Evolutionary conservation across 2,329 filamentous ascomycete genomes (phyloP).

Genomic region (Ophiostoma ips): DNA sequence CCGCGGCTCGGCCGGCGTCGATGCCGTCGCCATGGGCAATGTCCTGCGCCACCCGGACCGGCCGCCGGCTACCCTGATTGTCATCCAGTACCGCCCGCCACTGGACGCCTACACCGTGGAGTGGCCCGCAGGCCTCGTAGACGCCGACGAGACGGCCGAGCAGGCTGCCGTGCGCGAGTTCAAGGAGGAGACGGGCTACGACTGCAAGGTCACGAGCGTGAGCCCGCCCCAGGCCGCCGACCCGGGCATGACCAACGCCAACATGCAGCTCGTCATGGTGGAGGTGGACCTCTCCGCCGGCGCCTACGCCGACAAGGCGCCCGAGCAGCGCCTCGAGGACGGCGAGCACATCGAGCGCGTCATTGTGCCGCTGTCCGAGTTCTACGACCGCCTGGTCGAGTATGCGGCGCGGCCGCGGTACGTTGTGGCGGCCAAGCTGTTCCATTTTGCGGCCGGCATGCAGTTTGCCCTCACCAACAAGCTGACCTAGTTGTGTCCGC

Average conservation of each 20-base stretch:
- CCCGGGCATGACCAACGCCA: constrained; percentile 45
- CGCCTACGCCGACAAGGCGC: constrained; percentile 23
- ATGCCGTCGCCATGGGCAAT: constrained; percentile 49
- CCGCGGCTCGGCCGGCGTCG: constrained; percentile 37
- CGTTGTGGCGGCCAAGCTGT: constrained; percentile 43
- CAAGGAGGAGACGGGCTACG: constrained; percentile 41
- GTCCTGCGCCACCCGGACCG: constrained; percentile 35
- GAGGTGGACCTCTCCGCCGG: constrained; percentile 39
- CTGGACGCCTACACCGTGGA: constrained; percentile 38
- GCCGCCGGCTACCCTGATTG: constrained; percentile 25
- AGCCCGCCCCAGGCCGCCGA: constrained; percentile 42
- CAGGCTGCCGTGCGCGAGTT: constrained; percentile 39
- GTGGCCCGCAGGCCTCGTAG: constrained; percentile 40
- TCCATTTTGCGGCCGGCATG: constrained; percentile 46
- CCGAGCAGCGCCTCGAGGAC: constrained; percentile 44
- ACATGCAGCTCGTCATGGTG: constrained; percentile 47
- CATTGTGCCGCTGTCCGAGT: constrained; percentile 39
- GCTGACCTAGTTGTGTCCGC: constrained; percentile 14
- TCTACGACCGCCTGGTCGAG: constrained; percentile 39
- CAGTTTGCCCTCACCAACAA: constrained; percentile 28
- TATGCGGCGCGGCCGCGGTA: constrained; percentile 33
- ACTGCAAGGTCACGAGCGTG: constrained; percentile 33
- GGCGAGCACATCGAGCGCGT: constrained; percentile 49
- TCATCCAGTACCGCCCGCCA: constrained; percentile 19
- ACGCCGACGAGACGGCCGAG: constrained; percentile 36